A percentile compares a stretch with the other conserved stretches of the same genome.
phyloP scores from a whole-genome alignment of 2,329 filamentous ascomycete species.

The Fusarium torreyae region DNA sequence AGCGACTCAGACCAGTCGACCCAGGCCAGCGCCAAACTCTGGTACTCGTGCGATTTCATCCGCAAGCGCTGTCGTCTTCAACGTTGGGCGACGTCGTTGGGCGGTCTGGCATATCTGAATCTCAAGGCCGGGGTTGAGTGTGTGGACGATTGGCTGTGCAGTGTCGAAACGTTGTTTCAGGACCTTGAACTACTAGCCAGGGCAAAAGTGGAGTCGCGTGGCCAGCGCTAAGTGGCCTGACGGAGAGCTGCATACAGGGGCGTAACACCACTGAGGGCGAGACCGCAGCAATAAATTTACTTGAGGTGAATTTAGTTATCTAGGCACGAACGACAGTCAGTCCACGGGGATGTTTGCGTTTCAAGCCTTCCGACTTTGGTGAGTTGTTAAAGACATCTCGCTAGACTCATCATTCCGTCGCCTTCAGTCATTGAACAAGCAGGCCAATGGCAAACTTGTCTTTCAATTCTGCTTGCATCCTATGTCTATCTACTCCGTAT shows the following conservation, averaged over 20 bases:
- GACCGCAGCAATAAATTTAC: neutral
- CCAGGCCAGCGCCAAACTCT: constrained; percentile 43
- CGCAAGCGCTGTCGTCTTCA: constrained; percentile 31
- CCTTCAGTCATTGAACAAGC: too few species aligned
- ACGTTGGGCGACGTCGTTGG: constrained; percentile 37
- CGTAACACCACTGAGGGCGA: neutral
- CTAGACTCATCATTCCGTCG: too few species aligned
- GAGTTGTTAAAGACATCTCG: too few species aligned
- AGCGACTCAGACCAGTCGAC: constrained; percentile 38
- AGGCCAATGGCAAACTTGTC: too few species aligned
- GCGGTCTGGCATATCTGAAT: constrained; percentile 28
- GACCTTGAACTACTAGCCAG: constrained; percentile 17
- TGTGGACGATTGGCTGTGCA: constrained; percentile 44
- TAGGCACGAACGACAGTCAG: too few species aligned
- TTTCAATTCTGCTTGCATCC: too few species aligned
- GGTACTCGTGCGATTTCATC: constrained; percentile 40
- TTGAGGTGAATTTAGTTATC: too few species aligned
- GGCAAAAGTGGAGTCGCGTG: constrained; percentile 1
- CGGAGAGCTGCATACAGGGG: neutral
- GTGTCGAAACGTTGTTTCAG: constrained; percentile 48
- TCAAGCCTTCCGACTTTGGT: too few species aligned
- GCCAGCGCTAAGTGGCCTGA: constrained; percentile 27
- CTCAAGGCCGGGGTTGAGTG: constrained; percentile 45
- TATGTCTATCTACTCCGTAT: neutral
- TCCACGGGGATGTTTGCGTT: too few species aligned